Conservation (phyloP, 495 filamentous ascomycete genomes). For the Hypoxylon lienhwacheense region DNA sequence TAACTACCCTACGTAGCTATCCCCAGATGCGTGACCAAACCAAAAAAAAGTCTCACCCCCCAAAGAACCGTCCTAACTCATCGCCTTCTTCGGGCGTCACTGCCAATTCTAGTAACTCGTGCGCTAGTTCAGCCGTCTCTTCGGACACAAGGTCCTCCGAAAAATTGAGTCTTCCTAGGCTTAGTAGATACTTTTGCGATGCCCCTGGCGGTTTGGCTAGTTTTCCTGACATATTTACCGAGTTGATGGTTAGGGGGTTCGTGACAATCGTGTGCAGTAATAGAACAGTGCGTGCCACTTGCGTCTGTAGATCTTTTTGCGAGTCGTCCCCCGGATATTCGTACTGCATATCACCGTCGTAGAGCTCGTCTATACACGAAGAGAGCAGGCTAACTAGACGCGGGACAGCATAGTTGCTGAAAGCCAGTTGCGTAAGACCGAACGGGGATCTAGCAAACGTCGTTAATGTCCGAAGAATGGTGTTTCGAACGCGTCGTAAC, state of each 20-base stretch:
- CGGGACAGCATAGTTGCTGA: constrained; percentile 45
- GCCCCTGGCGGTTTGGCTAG: constrained; percentile 41
- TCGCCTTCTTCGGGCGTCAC: constrained; percentile 51
- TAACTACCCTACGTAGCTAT: neutral
- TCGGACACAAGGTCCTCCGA: constrained; percentile 51
- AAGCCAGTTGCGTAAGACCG: constrained; percentile 44
- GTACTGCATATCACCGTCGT: constrained; percentile 44
- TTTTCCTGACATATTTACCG: constrained; percentile 44
- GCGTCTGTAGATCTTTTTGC: constrained; percentile 25
- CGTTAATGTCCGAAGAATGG: constrained; percentile 42
- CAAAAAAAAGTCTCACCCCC: constrained; percentile 29
- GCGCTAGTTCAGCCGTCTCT: constrained; percentile 51
- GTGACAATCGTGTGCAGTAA: constrained; percentile 51
- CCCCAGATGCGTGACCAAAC: constrained; percentile 6
- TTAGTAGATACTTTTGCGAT: constrained; percentile 48
- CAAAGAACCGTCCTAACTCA: constrained; percentile 46
- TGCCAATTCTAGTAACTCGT: constrained; percentile 50
- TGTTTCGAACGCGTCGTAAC: constrained; percentile 39
- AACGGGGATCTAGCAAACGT: constrained; percentile 45
- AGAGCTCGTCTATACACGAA: constrained; percentile 49
- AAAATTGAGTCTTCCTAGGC: constrained; percentile 50
- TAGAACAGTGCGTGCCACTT: constrained; percentile 36
- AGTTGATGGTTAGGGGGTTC: constrained; percentile 37
- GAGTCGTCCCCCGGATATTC: constrained; percentile 19
- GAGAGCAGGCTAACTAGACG: constrained; percentile 44